phyloP scores from a whole-genome alignment of 2,329 filamentous ascomycete genomes.

The Trichoderma polysporum region DNA sequence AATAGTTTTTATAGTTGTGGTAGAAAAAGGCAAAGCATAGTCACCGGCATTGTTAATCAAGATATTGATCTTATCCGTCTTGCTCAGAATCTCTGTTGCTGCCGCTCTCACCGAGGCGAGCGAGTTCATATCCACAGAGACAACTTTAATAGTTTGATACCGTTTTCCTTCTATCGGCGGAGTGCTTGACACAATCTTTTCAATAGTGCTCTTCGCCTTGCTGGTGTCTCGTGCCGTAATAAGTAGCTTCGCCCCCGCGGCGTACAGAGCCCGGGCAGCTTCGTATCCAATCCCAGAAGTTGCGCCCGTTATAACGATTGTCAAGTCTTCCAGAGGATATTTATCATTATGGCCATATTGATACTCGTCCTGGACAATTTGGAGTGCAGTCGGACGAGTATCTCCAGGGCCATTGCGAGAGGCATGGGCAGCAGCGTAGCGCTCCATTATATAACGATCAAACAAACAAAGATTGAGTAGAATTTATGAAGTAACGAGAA shows the following conservation, averaged over 20 bases:
- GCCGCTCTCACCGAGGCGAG: background rate
- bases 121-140: background rate
- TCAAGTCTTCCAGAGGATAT: background rate
- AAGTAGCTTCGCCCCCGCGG: background rate
- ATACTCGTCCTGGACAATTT: background rate
- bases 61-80: background rate
- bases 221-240: background rate
- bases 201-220: background rate
- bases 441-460: too few species aligned
- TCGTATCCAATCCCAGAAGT: background rate
- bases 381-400: background rate
- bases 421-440: background rate
- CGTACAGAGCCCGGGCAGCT: background rate
- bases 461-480: too few species aligned
- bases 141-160: background rate
- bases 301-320: background rate
- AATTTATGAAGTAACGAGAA: too few species aligned
- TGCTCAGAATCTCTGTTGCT: background rate
- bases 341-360: background rate
- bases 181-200: background rate
- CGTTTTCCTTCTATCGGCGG: background rate
- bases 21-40: rapidly evolving
- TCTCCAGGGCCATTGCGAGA: slow-evolving; percentile 6
- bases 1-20: background rate
- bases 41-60: slow-evolving; percentile 4